Conservation (phyloP, 495 filamentous ascomycete genomes). For the Endocarpon pusillum region DNA sequence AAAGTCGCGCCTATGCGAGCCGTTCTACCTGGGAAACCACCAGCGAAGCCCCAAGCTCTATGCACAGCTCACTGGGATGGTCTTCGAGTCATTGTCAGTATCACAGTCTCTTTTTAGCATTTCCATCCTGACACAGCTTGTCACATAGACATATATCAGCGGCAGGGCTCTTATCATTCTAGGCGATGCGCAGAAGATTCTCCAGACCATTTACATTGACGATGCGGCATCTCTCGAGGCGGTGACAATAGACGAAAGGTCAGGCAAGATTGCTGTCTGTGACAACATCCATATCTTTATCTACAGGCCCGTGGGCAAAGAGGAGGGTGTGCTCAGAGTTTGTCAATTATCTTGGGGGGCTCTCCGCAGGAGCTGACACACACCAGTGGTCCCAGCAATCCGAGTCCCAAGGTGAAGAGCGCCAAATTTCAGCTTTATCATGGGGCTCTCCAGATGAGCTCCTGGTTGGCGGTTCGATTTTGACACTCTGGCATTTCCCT, state of each 20-base stretch:
- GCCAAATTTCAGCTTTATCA: constrained; percentile 61
- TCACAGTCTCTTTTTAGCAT: neutral
- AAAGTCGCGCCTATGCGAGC: constrained; percentile 42
- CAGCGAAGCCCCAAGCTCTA: constrained; percentile 78
- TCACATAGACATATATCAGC: constrained; percentile 63
- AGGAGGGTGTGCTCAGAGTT: constrained; percentile 53
- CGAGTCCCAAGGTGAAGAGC: constrained; percentile 1
- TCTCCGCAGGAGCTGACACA: no score
- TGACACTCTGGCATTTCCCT: constrained; percentile 53
- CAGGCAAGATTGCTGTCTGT: constrained; percentile 73
- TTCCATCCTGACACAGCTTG: constrained; percentile 3
- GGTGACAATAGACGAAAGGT: constrained; percentile 57
- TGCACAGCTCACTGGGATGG: constrained; percentile 70
- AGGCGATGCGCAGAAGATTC: constrained; percentile 48
- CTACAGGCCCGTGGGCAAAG: constrained; percentile 60
- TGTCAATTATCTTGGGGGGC: no score
- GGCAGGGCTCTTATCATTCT: constrained; percentile 77
- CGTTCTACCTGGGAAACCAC: constrained; percentile 80
- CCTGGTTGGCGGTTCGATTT: constrained; percentile 50
- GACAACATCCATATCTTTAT: constrained; percentile 48
- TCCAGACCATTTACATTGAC: constrained; percentile 85
- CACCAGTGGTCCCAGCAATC: neutral
- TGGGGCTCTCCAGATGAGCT: constrained; percentile 79
- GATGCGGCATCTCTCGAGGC: constrained; percentile 53
- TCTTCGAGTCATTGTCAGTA: constrained; percentile 58